These are phyloP conservation scores for Anastatica hierochuntica DNA, from an alignment of 345 rosid species.

Conservation along the genomic window DNA sequence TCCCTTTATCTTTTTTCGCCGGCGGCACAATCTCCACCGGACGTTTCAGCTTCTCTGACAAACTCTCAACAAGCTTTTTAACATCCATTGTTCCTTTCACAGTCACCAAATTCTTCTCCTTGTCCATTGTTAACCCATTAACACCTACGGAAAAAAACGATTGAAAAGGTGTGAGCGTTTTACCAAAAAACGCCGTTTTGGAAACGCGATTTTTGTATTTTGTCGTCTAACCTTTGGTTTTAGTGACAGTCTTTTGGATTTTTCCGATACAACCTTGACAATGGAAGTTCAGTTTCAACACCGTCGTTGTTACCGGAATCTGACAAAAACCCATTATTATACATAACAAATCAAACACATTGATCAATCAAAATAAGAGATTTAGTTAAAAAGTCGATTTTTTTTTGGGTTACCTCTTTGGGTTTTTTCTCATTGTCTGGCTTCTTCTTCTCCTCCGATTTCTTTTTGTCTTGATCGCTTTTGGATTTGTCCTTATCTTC, in stretches of 20 bases:
- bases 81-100: constrained; percentile 76
- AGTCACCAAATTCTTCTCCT: constrained; percentile 47
- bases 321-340: neutral
- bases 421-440: too few species aligned
- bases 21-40: constrained; percentile 62
- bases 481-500: constrained; percentile 24
- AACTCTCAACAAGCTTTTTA: constrained; percentile 33
- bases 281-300: constrained; percentile 48
- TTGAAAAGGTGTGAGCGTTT: too few species aligned
- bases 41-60: constrained; percentile 46
- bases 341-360: neutral
- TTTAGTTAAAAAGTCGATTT: neutral
- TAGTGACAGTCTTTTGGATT: constrained; percentile 36
- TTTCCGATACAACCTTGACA: constrained; percentile 57
- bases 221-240: constrained; percentile 45
- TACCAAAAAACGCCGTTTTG: neutral
- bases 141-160: constrained; percentile 49
- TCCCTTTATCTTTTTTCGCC: constrained; percentile 43
- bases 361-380: neutral
- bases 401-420: constrained; percentile 11
- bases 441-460: constrained; percentile 32
- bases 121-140: constrained; percentile 35
- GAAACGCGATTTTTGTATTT: constrained; percentile 10
- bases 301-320: constrained; percentile 51
- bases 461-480: constrained; percentile 29